Evolutionary conservation across 2,329 filamentous ascomycete genomes (phyloP).

Genomic region (Monilinia fructicola): DNA sequence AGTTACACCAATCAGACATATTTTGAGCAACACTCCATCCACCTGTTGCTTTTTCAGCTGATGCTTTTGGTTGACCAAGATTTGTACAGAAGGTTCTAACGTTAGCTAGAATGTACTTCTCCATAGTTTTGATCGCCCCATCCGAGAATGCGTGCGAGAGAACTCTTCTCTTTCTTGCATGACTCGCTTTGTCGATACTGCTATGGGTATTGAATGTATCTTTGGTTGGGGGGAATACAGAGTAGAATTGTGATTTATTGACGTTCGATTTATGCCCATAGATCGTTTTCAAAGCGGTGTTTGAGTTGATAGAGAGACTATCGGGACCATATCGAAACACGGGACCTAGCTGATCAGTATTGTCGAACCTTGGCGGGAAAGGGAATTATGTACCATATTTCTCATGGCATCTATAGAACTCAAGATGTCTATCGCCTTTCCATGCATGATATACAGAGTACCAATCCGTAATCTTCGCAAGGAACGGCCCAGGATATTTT

Average conservation of each 20-base stretch:
- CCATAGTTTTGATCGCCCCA: conserved; percentile 38
- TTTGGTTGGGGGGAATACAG: conserved; percentile 66
- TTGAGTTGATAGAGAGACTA: conserved; percentile 73
- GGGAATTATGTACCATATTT: conserved; percentile 40
- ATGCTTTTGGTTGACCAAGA: conserved; percentile 40
- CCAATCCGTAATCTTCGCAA: conserved; percentile 41
- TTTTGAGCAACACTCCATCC: conserved; percentile 57
- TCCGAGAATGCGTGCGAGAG: conserved; percentile 65
- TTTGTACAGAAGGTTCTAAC: conserved; percentile 60
- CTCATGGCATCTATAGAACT: conserved; percentile 41
- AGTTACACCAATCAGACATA: conserved; percentile 51
- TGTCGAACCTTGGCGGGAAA: no score
- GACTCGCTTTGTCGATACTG: conserved; percentile 64
- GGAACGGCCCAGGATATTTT: conserved; percentile 42
- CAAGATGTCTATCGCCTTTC: conserved; percentile 42
- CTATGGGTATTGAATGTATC: conserved; percentile 70
- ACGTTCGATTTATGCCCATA: conserved; percentile 64
- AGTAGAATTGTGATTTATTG: conserved; percentile 70
- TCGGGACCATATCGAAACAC: conserved; percentile 76
- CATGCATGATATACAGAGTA: conserved; percentile 42
- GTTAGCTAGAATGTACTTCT: conserved; percentile 38
- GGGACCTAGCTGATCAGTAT: conserved; percentile 46
- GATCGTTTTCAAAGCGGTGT: conserved; percentile 64
- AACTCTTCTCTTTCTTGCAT: conserved; percentile 64
- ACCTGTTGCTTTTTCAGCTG: conserved; percentile 44